These are phyloP conservation scores for Cicer cuneatum DNA, from an alignment of 306 rosid species.

Conservation along the genomic window DNA sequence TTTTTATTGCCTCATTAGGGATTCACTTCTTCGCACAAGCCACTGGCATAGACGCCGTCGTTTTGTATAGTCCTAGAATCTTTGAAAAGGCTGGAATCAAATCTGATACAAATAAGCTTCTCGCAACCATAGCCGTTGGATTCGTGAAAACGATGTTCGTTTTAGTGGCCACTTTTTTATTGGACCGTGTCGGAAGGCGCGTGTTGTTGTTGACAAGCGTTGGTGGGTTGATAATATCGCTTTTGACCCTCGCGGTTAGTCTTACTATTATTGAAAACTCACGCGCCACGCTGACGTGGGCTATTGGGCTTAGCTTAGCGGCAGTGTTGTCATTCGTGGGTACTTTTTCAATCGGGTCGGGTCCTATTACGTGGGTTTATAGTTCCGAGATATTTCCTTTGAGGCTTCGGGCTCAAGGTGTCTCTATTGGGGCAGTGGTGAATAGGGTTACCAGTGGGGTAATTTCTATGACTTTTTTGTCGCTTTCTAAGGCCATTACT, in stretches of 20 bases:
- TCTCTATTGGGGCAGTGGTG: conserved; percentile 59
- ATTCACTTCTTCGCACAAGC: conserved; percentile 80
- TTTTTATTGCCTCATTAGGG: conserved; percentile 62
- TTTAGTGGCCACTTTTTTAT: conserved; percentile 66
- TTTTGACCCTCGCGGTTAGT: conserved; percentile 45
- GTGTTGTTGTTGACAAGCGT: conserved; percentile 65
- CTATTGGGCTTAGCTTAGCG: conserved; percentile 47
- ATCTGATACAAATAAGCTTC: conserved; percentile 37
- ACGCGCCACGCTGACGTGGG: conserved; percentile 45
- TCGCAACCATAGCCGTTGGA: conserved; percentile 77
- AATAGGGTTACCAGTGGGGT: conserved; percentile 65
- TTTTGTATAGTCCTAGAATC: conserved; percentile 74
- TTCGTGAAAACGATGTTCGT: conserved; percentile 59
- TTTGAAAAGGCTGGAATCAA: conserved; percentile 71
- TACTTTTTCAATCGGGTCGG: conserved; percentile 73
- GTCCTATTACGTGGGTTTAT: conserved; percentile 80
- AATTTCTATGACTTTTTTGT: conserved; percentile 70
- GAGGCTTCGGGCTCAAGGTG: conserved; percentile 63
- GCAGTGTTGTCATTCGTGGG: conserved; percentile 57
- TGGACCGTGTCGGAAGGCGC: conserved; percentile 72
- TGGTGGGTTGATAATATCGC: conserved; percentile 57
- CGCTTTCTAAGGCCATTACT: conserved; percentile 47
- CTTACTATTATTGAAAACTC: conserved; percentile 46
- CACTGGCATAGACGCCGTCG: conserved; percentile 78
- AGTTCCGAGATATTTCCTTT: conserved; percentile 65